Base-by-base conservation (phyloP, 352 stramenopile genomes). In the Pythium utonaiense region DNA sequence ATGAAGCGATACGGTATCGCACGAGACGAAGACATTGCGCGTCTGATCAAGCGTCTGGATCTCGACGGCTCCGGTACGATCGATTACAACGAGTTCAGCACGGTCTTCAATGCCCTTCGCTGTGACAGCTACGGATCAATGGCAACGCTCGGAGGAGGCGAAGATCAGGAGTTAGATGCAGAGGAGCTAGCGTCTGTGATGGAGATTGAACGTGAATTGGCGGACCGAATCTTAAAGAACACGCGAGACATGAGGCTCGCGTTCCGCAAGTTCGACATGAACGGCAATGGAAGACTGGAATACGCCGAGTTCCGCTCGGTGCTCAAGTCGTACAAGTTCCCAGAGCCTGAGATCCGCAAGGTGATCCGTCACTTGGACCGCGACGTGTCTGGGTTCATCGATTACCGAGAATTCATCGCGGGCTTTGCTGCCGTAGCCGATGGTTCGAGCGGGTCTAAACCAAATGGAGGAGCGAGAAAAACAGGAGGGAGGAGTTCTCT, bases 1-100 rank as follows among this genome's bases (percentile, higher is more conserved):
- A 88, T 91, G 81, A 89, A 83, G 56, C 74, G 79, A 13, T 89
- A 89, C 48, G 81, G 81, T 1, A 89, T 91, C 44, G 66, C 68
- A 3, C 74, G 69, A 12, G 67, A 78, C 9, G 67, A 75, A 4
- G 81, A 89, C 57, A 88, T 91, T 17, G 60, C 74, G 31, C 48
- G 69, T 3, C 21, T 91, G 14, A 75, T 86, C 21, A 57, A 62
- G 24, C 51, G 74, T 3, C 62, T 91, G 0, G 81, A 91, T 45
- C 49, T 74, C 13, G 62, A 91, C 30, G 61, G 27, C 17, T 88
- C 77, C 0, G 78, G 75, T 2, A 75, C 75, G 8, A 69, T 89
- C 36, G 80, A 80, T n/a, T 70, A 81, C 9, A 55, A 81, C 4
- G 77, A 85, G 48, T 86, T 88, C 44, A 77, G 49, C 1, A 70